Evolutionary conservation across 2,329 filamentous ascomycete genomes (phyloP), one percentile per base, ranked within the genome.

Genomic region (Pseudocercospora vitis): DNA sequence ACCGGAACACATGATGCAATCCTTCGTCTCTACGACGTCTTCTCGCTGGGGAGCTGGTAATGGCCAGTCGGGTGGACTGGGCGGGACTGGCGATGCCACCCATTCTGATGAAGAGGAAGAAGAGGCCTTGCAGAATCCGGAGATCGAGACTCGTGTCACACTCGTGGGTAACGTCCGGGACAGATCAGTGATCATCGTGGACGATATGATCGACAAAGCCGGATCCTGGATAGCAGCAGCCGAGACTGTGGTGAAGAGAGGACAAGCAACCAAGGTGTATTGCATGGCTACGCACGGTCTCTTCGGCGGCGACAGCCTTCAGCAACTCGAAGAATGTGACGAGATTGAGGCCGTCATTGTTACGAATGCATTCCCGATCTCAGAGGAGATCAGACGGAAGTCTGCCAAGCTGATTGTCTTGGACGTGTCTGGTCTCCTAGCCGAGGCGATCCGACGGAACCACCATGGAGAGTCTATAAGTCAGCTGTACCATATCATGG

Each of bases 161-260:
- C 79, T 99, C n/a, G 94, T 99, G 11, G 94, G 94, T 56, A 89
- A 97, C 65, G 94, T 99, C 56, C 87, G 85, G 68, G 85, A 89
- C 68, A 84, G 89, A 54, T 86, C 89, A 0, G 94, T 97, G 50
- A 87, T 99, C 69, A 91, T 99, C 57, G 88, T 99, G 46, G 94
- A 99, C 70, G 94, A 99, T 71, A 97, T 99, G 88, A 96, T 99
- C 67, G 94, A 99, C 75, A 96, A 96, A 76, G 86, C 91, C 7
- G 89, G 88, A 11, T 96, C 90, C 5, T 99, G 94, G 94, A 95
- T 99, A 63, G 92, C 92, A 4, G 94, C 94, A 5, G 94, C 94
- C 9, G 94, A 99, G 77, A 95, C 91, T 1, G 92, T 96, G 2
- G 89, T 96, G 49, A 97, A 97, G 78, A 84, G 88, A 60, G 95